These are phyloP conservation scores for Alternaria conjuncta DNA, from an alignment of 2,329 filamentous ascomycete genomes.

Conservation along the genomic window DNA sequence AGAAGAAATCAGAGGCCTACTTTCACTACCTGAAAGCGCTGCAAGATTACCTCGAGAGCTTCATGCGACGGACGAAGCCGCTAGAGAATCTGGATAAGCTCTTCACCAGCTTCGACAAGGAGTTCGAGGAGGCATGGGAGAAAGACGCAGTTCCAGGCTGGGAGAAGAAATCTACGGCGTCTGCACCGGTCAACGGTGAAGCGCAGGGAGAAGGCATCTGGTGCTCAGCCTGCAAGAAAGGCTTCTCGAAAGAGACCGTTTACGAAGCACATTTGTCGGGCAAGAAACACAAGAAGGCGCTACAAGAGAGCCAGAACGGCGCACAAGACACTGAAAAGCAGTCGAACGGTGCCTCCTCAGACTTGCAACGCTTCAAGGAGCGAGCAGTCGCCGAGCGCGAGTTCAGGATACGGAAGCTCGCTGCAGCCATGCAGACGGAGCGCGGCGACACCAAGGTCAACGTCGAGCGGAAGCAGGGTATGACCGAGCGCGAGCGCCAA, in stretches of 20 bases:
- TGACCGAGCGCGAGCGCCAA: constrained; percentile 95
- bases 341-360: constrained; percentile 26
- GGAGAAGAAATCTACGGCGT: constrained; percentile 60
- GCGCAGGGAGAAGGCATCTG: constrained; percentile 72
- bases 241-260: constrained; percentile 94
- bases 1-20: constrained; percentile 92
- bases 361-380: constrained; percentile 70
- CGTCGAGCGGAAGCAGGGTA: constrained; percentile 93
- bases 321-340: constrained; percentile 23
- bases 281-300: constrained; percentile 90
- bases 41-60: constrained; percentile 83
- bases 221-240: constrained; percentile 91
- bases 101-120: constrained; percentile 75
- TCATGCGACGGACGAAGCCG: constrained; percentile 83
- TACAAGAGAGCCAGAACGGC: constrained; percentile 59
- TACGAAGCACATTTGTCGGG: constrained; percentile 88
- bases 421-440: constrained; percentile 83
- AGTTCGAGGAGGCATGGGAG: constrained; percentile 85
- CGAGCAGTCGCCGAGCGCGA: constrained; percentile 89
- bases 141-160: constrained; percentile 81
- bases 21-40: constrained; percentile 86
- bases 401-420: constrained; percentile 78
- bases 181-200: constrained; percentile 56
- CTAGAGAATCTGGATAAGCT: constrained; percentile 85
- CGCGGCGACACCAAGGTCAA: constrained; percentile 90